Evolutionary conservation across 768 basidiomycete genomes (phyloP).

Genomic region (Saitozyma podzolica): DNA sequence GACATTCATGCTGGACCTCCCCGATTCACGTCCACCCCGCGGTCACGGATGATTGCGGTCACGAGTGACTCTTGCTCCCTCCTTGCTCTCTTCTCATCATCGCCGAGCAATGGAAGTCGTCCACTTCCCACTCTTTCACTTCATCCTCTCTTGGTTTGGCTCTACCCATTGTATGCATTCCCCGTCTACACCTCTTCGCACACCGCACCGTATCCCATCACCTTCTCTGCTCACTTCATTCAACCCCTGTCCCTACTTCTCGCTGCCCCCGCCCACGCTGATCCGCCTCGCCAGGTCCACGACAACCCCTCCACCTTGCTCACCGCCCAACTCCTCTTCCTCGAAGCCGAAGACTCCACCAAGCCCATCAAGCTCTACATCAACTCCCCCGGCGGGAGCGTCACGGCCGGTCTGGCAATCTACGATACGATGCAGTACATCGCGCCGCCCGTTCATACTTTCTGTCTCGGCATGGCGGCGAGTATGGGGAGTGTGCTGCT

Average conservation of each 20-base stretch:
- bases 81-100: too few species aligned
- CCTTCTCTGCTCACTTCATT: background rate
- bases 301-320: conserved; percentile 84
- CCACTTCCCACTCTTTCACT: too few species aligned
- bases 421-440: conserved; percentile 98
- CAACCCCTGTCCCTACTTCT: background rate
- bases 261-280: background rate
- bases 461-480: conserved; percentile 91
- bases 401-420: conserved; percentile 92
- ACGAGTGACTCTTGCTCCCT: too few species aligned
- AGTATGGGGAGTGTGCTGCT: conserved; percentile 94
- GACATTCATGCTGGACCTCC: too few species aligned
- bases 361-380: conserved; percentile 97
- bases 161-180: too few species aligned
- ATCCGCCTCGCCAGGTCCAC: conserved; percentile 63
- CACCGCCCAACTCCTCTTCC: conserved; percentile 88
- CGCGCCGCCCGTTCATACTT: conserved; percentile 91
- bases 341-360: conserved; percentile 91
- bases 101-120: too few species aligned
- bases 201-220: background rate
- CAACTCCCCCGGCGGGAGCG: conserved; percentile 93
- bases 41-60: too few species aligned
- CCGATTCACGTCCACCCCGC: too few species aligned
- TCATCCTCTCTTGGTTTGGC: background rate
- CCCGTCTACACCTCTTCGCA: too few species aligned